These are phyloP conservation scores for Talaromyces sp. DNA, from an alignment of 2,329 filamentous ascomycete genomes.

Conservation along the genomic window DNA sequence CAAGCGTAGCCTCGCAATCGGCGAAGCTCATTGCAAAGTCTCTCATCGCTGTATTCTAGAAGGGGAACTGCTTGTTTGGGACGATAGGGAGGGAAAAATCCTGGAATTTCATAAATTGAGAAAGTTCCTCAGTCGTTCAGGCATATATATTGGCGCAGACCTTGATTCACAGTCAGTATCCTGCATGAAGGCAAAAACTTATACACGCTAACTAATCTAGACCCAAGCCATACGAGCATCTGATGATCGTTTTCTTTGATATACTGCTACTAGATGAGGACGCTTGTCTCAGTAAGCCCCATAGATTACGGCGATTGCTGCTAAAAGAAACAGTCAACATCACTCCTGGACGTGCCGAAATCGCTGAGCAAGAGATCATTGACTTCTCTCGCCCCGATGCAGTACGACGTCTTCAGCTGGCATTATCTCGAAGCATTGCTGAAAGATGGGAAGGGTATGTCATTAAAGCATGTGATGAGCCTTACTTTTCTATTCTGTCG, in stretches of 20 bases:
- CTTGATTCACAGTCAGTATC: slow-evolving; percentile 61
- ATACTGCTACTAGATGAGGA: slow-evolving; percentile 54
- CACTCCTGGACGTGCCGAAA: slow-evolving; percentile 58
- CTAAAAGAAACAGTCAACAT: slow-evolving; percentile 53
- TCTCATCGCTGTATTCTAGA: slow-evolving; percentile 68
- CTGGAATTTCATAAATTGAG: slow-evolving; percentile 76
- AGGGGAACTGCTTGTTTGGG: slow-evolving; percentile 77
- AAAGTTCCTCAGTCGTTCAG: slow-evolving; percentile 71
- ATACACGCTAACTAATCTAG: slow-evolving; percentile 20
- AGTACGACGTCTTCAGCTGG: slow-evolving; percentile 52
- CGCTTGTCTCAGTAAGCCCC: slow-evolving; percentile 44
- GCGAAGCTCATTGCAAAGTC: slow-evolving; percentile 54
- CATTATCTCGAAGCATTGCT: slow-evolving; percentile 64
- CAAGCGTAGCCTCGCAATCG: slow-evolving; percentile 59
- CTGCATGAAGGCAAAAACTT: not conserved
- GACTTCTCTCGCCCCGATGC: slow-evolving; percentile 57
- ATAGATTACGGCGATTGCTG: slow-evolving; percentile 42
- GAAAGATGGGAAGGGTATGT: slow-evolving; percentile 71
- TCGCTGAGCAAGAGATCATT: slow-evolving; percentile 63
- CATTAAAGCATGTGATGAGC: slow-evolving; percentile 67
- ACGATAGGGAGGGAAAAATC: slow-evolving; percentile 59
- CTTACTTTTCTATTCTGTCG: slow-evolving; percentile 62
- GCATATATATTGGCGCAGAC: slow-evolving; percentile 61
- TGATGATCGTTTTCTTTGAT: slow-evolving; percentile 60
- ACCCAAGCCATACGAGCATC: slow-evolving; percentile 50